Evolutionary conservation across 1,284 basidiomycete genomes (phyloP).

Genomic region (Tylopilus sp.): DNA sequence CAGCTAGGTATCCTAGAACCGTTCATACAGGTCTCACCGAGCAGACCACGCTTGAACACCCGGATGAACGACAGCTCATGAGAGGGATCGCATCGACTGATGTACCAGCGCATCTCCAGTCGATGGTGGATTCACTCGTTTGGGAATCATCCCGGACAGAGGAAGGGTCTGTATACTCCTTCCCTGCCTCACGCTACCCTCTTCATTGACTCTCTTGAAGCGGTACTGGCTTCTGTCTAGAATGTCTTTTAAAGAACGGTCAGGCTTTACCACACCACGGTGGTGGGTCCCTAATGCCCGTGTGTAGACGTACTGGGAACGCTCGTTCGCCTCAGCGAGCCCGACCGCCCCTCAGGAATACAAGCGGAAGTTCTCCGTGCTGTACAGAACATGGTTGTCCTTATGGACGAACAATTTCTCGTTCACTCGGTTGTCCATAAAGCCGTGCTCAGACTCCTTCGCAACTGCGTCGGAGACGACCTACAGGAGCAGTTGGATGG

Average conservation of each 20-base stretch:
- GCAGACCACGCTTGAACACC: conserved; percentile 72
- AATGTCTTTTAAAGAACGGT: conserved; percentile 90
- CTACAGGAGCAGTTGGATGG: conserved; percentile 81
- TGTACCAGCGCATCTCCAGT: conserved; percentile 73
- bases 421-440: conserved; percentile 88
- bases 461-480: conserved; percentile 88
- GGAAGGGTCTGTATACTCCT: conserved; percentile 64
- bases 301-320: conserved; percentile 71
- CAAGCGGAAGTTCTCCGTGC: conserved; percentile 82
- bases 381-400: conserved; percentile 84
- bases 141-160: conserved; percentile 80
- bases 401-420: conserved; percentile 87
- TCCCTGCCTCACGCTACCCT: not conserved
- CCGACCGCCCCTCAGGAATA: conserved; percentile 80
- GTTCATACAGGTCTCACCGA: conserved; percentile 4
- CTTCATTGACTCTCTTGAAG: conserved; percentile 40
- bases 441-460: conserved; percentile 81
- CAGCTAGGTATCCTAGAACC: not conserved
- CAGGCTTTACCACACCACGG: conserved; percentile 12
- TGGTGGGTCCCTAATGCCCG: conserved; percentile 4
- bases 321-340: conserved; percentile 82
- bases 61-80: conserved; percentile 78
- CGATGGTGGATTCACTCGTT: conserved; percentile 86
- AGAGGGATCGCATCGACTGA: conserved; percentile 80
- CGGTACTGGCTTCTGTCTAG: conserved; percentile 81